A percentile compares a stretch with the other conserved stretches of the same genome.
phyloP scores from a whole-genome alignment of 2,329 filamentous ascomycete genomes.

The Clathrospora elynae region DNA sequence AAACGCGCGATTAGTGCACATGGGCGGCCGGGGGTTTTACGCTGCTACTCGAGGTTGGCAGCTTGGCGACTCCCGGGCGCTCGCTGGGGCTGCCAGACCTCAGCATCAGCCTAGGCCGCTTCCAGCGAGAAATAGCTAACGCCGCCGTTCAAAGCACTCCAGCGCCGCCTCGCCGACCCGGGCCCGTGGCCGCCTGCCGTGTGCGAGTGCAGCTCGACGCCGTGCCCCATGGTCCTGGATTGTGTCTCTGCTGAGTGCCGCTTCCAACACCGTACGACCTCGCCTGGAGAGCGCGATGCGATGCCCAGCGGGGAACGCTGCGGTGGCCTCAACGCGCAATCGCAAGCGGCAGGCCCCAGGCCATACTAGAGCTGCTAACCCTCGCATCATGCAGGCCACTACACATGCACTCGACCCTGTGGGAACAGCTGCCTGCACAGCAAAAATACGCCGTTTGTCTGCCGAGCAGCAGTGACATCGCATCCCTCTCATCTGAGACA shows the following conservation, averaged over 20 bases:
- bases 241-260: slow-evolving; percentile 2
- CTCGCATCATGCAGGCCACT: slow-evolving; percentile 4
- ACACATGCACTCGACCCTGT: slow-evolving; percentile 12
- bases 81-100: slow-evolving; percentile 15
- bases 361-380: slow-evolving; percentile 11
- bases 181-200: slow-evolving; percentile 14
- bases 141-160: slow-evolving; percentile 1
- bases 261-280: not conserved
- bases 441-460: no score
- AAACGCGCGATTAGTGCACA: slow-evolving; percentile 27
- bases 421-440: slow-evolving; percentile 4
- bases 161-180: slow-evolving; percentile 12
- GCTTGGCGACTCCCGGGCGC: slow-evolving; percentile 13
- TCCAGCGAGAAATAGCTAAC: slow-evolving; percentile 10
- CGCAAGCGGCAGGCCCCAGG: slow-evolving; percentile 14
- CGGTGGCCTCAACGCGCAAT: slow-evolving; percentile 9
- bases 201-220: slow-evolving; percentile 10
- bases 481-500: no score
- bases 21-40: slow-evolving; percentile 29
- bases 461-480: no score
- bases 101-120: slow-evolving; percentile 22
- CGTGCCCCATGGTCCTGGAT: slow-evolving; percentile 18
- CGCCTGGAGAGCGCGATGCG: not conserved
- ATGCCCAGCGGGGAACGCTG: slow-evolving; percentile 6
- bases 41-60: slow-evolving; percentile 20